Percentiles rank a stretch among this genome's conserved stretches.
These are phyloP conservation scores for Magnolia sinica DNA, from an alignment of 164 flowering plant genomes.

Conservation along the genomic window DNA sequence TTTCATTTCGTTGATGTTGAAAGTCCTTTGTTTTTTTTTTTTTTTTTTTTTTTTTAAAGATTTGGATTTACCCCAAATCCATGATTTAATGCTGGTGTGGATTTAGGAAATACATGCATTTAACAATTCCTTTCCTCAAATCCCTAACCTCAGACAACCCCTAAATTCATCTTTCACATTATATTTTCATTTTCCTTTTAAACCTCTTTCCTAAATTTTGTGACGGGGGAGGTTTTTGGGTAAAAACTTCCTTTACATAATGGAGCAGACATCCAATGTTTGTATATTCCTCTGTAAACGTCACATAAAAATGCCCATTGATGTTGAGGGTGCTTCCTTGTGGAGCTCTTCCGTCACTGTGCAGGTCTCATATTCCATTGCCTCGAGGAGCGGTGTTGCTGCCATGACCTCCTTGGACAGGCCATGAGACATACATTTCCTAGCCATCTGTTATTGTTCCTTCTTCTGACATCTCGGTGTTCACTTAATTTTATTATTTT, in stretches of 20 bases:
- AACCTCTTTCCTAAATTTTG: not conserved
- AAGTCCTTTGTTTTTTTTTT: too few relatives aligned
- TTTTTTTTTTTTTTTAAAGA: too few relatives aligned
- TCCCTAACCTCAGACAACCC: too few relatives aligned
- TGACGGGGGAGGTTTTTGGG: conserved; percentile 11
- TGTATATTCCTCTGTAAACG: conserved; percentile 13
- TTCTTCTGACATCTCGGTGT: too few relatives aligned
- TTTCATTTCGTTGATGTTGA: too few relatives aligned
- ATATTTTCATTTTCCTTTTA: not conserved
- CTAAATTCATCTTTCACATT: too few relatives aligned
- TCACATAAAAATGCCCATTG: conserved; percentile 4
- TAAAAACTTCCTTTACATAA: not conserved
- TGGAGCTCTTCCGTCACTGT: not conserved
- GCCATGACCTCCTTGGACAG: conserved; percentile 11
- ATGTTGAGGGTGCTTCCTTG: conserved; percentile 8
- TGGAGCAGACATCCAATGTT: conserved; percentile 15
- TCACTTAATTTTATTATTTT: too few relatives aligned
- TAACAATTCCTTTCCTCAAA: too few relatives aligned
- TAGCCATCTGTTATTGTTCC: too few relatives aligned
- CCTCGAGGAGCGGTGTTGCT: conserved; percentile 14
- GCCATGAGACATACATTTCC: conserved; percentile 7
- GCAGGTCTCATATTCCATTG: conserved; percentile 19
- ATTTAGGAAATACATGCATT: too few relatives aligned
- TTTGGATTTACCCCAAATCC: too few relatives aligned
- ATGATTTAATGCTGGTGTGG: too few relatives aligned